Evolutionary conservation across 768 basidiomycete genomes (phyloP).

Genomic region (Mycena sanguinolenta): DNA sequence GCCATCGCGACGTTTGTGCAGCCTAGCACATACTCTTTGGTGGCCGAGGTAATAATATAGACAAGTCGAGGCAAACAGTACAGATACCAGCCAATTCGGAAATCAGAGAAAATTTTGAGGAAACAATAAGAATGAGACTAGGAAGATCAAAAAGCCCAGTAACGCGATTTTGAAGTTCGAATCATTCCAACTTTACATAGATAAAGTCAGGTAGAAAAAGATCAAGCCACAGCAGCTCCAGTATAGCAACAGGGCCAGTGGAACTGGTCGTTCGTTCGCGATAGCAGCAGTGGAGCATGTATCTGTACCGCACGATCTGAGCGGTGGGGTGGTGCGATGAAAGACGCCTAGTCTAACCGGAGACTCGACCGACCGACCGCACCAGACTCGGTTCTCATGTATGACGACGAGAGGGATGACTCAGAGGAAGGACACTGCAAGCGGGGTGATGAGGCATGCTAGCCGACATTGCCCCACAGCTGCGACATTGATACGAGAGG

Average conservation of each 20-base stretch:
- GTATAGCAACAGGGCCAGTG: not conserved
- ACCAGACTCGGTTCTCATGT: slow-evolving; percentile 5
- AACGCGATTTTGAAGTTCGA: not conserved
- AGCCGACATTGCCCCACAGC: slow-evolving; percentile 30
- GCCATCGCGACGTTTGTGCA: no score
- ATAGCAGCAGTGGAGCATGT: not conserved
- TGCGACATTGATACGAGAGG: slow-evolving; percentile 14
- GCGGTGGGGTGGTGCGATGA: not conserved
- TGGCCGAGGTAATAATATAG: no score
- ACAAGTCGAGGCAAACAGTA: no score
- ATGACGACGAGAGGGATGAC: not conserved
- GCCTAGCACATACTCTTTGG: no score
- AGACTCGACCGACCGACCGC: slow-evolving; percentile 5
- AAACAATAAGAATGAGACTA: not conserved
- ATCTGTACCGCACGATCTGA: not conserved
- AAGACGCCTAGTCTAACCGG: not conserved
- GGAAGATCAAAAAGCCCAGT: not conserved
- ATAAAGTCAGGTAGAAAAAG: not conserved
- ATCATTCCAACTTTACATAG: not conserved
- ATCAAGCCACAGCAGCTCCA: not conserved
- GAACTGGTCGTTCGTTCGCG: not conserved
- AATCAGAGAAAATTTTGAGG: no score
- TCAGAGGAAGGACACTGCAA: not conserved
- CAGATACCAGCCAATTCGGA: no score
- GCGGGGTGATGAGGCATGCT: not conserved